Percentiles rank a stretch among this genome's conserved stretches.
phyloP scores from a whole-genome alignment of 2,329 filamentous ascomycete species.

The Cordyceps cicadae region DNA sequence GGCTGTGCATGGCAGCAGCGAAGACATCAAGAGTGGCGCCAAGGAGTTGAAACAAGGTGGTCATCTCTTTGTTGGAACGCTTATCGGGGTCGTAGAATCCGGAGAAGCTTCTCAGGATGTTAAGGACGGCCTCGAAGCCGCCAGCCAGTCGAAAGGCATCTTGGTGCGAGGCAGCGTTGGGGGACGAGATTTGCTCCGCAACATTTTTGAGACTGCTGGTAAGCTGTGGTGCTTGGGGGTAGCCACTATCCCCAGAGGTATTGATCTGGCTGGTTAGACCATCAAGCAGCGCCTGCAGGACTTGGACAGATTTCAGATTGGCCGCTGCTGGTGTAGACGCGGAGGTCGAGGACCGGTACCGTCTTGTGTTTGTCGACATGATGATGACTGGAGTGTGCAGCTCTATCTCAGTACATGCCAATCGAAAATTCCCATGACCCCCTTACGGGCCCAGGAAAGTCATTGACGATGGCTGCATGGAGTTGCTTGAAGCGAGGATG shows the following conservation, averaged over 20 bases:
- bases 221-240: constrained; percentile 41
- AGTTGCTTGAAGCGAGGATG: background rate
- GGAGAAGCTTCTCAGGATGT: constrained; percentile 60
- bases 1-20: constrained; percentile 64
- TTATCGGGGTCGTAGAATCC: constrained; percentile 67
- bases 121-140: constrained; percentile 69
- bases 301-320: constrained; percentile 52
- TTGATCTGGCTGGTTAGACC: constrained; percentile 29
- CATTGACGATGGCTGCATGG: constrained; percentile 4
- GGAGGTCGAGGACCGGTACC: constrained; percentile 58
- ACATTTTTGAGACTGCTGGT: constrained; percentile 54
- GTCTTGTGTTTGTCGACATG: constrained; percentile 46
- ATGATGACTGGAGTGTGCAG: constrained; percentile 19
- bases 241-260: constrained; percentile 29
- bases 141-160: constrained; percentile 75
- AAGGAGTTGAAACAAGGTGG: constrained; percentile 58
- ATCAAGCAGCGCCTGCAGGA: constrained; percentile 48
- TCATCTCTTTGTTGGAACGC: constrained; percentile 53
- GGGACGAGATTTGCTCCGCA: constrained; percentile 51
- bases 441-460: constrained; percentile 7
- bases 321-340: constrained; percentile 43
- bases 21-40: constrained; percentile 66
- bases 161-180: constrained; percentile 46
- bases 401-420: constrained; percentile 3
- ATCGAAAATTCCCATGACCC: background rate